A percentile compares a stretch with the other conserved stretches of the same genome.
Evolutionary conservation across 78 protist genomes (phyloP).

Genomic region (Mastigamoeba balamuthi): DNA sequence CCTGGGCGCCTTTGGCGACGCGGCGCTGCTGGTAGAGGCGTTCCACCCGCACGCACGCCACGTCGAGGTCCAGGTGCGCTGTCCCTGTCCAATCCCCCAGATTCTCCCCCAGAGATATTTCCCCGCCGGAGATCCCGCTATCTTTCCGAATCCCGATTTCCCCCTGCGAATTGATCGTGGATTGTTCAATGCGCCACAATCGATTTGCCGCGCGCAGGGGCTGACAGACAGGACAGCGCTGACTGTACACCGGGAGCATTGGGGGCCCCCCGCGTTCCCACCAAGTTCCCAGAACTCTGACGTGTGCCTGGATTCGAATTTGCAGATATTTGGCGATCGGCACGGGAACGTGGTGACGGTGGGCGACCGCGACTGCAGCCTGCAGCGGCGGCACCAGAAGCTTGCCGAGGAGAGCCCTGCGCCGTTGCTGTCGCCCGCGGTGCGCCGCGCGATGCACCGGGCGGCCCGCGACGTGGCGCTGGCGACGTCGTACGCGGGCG

Average conservation of each 20-base stretch:
- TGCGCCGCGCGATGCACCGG: neutral
- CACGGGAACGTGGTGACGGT: constrained; percentile 79
- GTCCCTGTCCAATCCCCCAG: neutral
- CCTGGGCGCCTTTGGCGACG: constrained; percentile 73
- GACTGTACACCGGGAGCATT: too few species aligned
- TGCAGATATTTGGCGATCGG: constrained; percentile 72
- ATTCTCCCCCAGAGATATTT: too few species aligned
- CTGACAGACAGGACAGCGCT: too few species aligned
- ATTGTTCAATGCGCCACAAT: too few species aligned
- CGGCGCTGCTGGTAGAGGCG: constrained; percentile 70
- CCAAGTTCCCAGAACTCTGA: too few species aligned
- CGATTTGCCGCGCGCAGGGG: too few species aligned
- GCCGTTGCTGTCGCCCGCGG: constrained; percentile 19
- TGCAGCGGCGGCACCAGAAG: constrained; percentile 94
- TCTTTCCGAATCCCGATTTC: too few species aligned
- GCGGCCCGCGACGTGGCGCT: constrained; percentile 42
- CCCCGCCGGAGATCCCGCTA: too few species aligned
- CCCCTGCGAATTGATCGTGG: too few species aligned
- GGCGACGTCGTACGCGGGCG: constrained; percentile 88
- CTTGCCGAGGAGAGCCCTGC: constrained; percentile 95
- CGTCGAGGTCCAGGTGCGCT: constrained; percentile 73
- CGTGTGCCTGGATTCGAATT: too few species aligned
- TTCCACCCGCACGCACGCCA: constrained; percentile 78
- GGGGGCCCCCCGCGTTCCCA: too few species aligned
- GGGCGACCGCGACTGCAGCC: constrained; percentile 90